phyloP scores from a whole-genome alignment of 2,329 filamentous ascomycete species.

The Whalleya microplaca region DNA sequence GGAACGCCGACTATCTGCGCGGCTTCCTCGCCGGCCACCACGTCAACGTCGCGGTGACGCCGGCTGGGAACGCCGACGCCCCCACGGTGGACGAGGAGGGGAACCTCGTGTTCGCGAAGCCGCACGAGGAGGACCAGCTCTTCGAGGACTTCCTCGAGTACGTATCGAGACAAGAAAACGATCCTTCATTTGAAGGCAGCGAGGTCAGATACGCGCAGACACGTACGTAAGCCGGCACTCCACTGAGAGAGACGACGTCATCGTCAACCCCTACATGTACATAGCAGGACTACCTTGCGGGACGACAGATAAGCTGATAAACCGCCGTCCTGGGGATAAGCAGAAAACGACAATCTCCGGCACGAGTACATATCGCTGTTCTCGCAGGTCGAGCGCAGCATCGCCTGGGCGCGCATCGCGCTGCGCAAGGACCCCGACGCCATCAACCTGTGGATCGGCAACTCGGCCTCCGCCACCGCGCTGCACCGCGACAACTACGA shows the following conservation, averaged over 20 bases:
- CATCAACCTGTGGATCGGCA: constrained; percentile 83
- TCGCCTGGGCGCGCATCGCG: constrained; percentile 75
- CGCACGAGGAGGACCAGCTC: constrained; percentile 65
- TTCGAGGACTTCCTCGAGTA: constrained; percentile 67
- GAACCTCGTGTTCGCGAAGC: constrained; percentile 68
- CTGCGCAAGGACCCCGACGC: constrained; percentile 70
- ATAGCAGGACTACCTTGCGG: background rate
- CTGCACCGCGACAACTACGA: constrained; percentile 85
- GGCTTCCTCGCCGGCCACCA: constrained; percentile 55
- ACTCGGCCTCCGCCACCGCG: constrained; percentile 69
- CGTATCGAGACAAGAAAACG: constrained; percentile 60
- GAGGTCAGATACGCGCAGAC: constrained; percentile 76
- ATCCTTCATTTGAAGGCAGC: constrained; percentile 26
- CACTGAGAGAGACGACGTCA: background rate
- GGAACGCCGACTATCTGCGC: constrained; percentile 65
- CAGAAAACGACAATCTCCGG: constrained; percentile 80
- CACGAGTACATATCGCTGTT: constrained; percentile 71
- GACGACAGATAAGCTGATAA: background rate
- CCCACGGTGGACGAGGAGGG: constrained; percentile 46
- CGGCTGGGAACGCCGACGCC: constrained; percentile 64
- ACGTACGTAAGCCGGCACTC: constrained; percentile 49
- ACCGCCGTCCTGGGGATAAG: background rate
- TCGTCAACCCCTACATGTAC: too few species aligned
- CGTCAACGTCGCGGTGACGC: constrained; percentile 81
- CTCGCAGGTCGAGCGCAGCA: constrained; percentile 62